These are phyloP conservation scores for Boechera divaricarpa DNA, from an alignment of 345 rosid species.

Conservation along the genomic window DNA sequence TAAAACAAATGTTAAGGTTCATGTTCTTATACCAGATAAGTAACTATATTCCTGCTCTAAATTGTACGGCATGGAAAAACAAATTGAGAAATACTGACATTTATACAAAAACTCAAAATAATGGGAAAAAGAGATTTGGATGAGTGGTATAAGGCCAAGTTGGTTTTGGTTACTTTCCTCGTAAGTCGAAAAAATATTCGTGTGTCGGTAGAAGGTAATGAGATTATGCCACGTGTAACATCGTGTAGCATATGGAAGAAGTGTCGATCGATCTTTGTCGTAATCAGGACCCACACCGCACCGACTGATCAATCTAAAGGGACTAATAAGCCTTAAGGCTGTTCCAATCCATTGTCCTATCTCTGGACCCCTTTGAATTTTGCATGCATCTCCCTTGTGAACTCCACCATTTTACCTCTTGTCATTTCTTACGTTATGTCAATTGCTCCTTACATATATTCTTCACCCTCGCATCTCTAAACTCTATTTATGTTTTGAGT, in stretches of 20 bases:
- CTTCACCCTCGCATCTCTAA: background rate
- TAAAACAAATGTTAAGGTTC: background rate
- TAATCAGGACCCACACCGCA: slow-evolving; percentile 33
- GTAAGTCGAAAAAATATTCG: slow-evolving; percentile 58
- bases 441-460: slow-evolving; percentile 9
- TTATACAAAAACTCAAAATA: background rate
- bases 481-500: background rate
- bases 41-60: background rate
- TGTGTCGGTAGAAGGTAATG: slow-evolving; percentile 41
- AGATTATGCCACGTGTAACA: slow-evolving; percentile 34
- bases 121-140: background rate
- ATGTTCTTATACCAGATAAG: background rate
- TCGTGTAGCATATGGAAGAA: slow-evolving; percentile 26
- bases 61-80: background rate
- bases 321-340: slow-evolving; percentile 30
- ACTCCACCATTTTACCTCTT: slow-evolving; percentile 32
- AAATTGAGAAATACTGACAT: too few species aligned
- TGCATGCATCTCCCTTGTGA: slow-evolving; percentile 22
- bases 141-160: slow-evolving; percentile 18
- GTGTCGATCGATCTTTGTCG: slow-evolving; percentile 36
- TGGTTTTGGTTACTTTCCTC: slow-evolving; percentile 51
- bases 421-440: slow-evolving; percentile 38
- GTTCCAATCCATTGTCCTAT: slow-evolving; percentile 41
- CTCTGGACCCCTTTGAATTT: slow-evolving; percentile 40
- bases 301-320: slow-evolving; percentile 35